Conservation (phyloP, 768 basidiomycete genomes). For the Phlebiopsis gigantea region DNA sequence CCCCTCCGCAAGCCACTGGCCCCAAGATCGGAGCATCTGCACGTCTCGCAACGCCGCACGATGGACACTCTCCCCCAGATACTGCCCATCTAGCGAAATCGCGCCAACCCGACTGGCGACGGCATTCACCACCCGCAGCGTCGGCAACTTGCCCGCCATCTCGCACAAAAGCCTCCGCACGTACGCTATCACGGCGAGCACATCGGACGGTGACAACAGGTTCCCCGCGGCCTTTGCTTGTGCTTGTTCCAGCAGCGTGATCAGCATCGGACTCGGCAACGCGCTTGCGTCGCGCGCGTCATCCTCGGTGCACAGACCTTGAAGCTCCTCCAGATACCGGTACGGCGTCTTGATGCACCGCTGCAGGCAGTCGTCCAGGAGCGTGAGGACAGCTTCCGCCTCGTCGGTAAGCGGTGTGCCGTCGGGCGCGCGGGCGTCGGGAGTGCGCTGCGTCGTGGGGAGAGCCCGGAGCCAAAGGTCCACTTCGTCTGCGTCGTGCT, state of each 20-base stretch:
- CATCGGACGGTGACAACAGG: constrained; percentile 52
- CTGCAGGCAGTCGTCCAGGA: constrained; percentile 84
- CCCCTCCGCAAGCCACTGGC: too few relatives aligned
- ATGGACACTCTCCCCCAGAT: not conserved
- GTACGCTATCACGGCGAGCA: constrained; percentile 58
- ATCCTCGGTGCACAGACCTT: constrained; percentile 24
- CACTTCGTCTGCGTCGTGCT: constrained; percentile 68
- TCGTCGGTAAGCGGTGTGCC: constrained; percentile 51
- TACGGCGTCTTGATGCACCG: constrained; percentile 81
- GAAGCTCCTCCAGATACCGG: constrained; percentile 74
- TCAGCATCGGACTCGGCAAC: constrained; percentile 69
- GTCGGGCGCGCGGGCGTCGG: constrained; percentile 42
- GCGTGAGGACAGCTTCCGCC: constrained; percentile 48
- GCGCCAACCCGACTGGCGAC: constrained; percentile 33
- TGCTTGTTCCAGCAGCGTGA: constrained; percentile 77
- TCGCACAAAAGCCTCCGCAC: constrained; percentile 56
- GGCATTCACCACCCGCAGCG: constrained; percentile 33
- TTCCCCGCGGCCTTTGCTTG: constrained; percentile 57
- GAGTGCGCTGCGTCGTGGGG: constrained; percentile 38
- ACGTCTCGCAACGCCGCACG: not conserved
- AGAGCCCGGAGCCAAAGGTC: constrained; percentile 68
- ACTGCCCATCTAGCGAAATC: constrained; percentile 10
- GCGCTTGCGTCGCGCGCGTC: constrained; percentile 23
- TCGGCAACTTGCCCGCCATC: constrained; percentile 49
- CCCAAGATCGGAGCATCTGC: not conserved